Conservation (phyloP, 2,329 filamentous ascomycete genomes). For the Arthroderma sp. region DNA sequence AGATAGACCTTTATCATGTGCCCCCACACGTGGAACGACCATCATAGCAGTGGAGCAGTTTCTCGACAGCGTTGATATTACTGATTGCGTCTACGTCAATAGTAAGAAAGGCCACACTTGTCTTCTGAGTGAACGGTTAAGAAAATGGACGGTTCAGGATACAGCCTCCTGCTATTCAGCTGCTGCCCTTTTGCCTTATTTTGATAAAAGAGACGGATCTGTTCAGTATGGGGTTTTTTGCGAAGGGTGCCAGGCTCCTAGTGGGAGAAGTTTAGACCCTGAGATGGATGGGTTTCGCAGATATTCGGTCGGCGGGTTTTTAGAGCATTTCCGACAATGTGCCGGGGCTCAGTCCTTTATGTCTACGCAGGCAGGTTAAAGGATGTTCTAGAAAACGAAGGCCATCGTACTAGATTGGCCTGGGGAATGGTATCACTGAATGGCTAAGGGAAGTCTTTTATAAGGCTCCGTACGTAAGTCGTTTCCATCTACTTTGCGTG, state of each 20-base stretch:
- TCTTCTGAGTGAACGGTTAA: neutral
- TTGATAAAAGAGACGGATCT: constrained; percentile 1
- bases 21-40: neutral
- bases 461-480: no score
- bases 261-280: neutral
- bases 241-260: constrained; percentile 3
- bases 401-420: no score
- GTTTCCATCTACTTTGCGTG: no score
- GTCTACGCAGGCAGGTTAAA: no score
- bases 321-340: constrained; percentile 3
- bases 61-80: no score
- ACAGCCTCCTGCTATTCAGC: neutral
- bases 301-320: constrained; percentile 3
- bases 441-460: no score
- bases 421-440: no score
- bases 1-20: neutral
- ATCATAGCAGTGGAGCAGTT: neutral
- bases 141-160: no score
- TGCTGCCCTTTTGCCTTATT: constrained; percentile 2
- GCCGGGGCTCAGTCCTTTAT: constrained; percentile 1
- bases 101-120: neutral
- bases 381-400: no score
- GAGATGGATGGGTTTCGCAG: neutral
- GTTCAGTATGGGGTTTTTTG: constrained; percentile 2
- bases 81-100: no score